Evolutionary conservation across 345 rosid genomes (phyloP).

Genomic region (Citrus sinensis): DNA sequence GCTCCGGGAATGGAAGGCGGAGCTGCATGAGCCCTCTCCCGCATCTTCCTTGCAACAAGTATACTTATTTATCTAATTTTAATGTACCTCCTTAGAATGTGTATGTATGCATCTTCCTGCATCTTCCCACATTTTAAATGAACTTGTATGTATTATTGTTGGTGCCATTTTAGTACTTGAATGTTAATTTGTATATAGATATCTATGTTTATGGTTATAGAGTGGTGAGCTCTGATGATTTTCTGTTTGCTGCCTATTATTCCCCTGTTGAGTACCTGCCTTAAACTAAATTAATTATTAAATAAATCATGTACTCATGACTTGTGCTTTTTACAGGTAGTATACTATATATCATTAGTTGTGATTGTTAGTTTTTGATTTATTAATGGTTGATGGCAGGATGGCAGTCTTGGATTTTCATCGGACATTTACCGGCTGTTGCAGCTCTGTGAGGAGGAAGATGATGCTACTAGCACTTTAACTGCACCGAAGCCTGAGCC

Average conservation of each 20-base stretch:
- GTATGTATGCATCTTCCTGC: background rate
- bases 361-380: background rate
- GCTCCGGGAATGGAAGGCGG: constrained; percentile 99
- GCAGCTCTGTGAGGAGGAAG: constrained; percentile 94
- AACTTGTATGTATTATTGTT: background rate
- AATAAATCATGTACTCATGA: background rate
- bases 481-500: constrained; percentile 87
- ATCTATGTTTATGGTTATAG: background rate
- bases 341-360: background rate
- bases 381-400: constrained; percentile 38
- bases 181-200: background rate
- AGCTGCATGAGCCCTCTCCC: constrained; percentile 98
- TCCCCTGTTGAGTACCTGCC: background rate
- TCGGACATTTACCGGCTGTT: constrained; percentile 84
- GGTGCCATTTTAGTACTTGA: background rate
- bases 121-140: background rate
- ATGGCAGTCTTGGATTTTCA: constrained; percentile 83
- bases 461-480: constrained; percentile 89
- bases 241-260: background rate
- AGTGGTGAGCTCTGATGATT: background rate
- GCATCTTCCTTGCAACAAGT: constrained; percentile 98
- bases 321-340: background rate
- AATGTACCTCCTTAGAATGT: constrained; percentile 1
- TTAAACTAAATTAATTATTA: background rate
- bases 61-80: constrained; percentile 17